Conservation (phyloP, 768 basidiomycete species). For the Tephrocybe sp. region DNA sequence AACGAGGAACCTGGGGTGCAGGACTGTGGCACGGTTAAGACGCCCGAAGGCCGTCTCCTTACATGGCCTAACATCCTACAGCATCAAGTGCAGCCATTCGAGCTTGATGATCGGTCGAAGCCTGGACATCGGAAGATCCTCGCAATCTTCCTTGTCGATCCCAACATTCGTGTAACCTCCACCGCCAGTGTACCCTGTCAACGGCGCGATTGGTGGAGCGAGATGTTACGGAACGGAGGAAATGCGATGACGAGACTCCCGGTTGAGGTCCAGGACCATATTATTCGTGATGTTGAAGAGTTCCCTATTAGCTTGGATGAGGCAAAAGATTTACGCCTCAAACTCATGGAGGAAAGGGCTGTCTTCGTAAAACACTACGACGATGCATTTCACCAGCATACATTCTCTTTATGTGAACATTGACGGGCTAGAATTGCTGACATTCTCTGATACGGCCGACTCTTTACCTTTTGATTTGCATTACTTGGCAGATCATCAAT, state of each 20-base stretch:
- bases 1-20: conserved; percentile 3
- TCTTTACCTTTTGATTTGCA: no score
- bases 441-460: no score
- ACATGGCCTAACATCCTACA: conserved; percentile 15
- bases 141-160: conserved; percentile 19
- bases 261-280: conserved; percentile 18
- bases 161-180: conserved; percentile 21
- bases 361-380: conserved; percentile 13
- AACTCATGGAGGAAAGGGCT: conserved; percentile 26
- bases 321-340: conserved; percentile 19
- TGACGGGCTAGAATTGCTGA: conserved; percentile 1
- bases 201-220: conserved; percentile 21
- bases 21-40: conserved; percentile 9
- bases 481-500: no score
- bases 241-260: conserved; percentile 17
- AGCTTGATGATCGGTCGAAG: conserved; percentile 11
- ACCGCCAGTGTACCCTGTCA: conserved; percentile 26
- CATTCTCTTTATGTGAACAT: conserved; percentile 21
- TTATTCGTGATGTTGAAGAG: conserved; percentile 16
- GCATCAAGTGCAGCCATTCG: conserved; percentile 12
- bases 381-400: conserved; percentile 2
- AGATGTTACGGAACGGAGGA: conserved; percentile 6
- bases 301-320: conserved; percentile 22
- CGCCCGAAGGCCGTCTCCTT: conserved; percentile 13
- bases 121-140: conserved; percentile 15